phyloP scores from a whole-genome alignment of 805 yeast species.

The Sugiyamaella valdiviana region DNA sequence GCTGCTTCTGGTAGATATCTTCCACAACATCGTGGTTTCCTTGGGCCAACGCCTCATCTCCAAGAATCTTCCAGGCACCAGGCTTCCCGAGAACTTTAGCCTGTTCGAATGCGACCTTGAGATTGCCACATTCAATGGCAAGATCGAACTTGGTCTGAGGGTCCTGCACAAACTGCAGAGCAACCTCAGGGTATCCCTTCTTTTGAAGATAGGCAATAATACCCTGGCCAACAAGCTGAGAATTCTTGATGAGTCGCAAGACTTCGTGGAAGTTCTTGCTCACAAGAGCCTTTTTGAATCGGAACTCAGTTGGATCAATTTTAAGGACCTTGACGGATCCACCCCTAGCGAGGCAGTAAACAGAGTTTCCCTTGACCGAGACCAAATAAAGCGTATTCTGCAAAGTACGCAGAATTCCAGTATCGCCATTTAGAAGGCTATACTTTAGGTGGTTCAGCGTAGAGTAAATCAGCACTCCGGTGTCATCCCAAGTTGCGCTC shows the following conservation, averaged over 20 bases:
- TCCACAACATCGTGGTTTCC: slow-evolving; percentile 86
- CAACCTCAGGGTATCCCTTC: slow-evolving; percentile 95
- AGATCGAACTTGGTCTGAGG: slow-evolving; percentile 93
- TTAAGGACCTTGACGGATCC: slow-evolving; percentile 73
- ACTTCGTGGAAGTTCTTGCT: slow-evolving; percentile 90
- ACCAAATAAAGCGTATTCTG: slow-evolving; percentile 81
- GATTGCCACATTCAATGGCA: slow-evolving; percentile 89
- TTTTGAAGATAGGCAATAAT: slow-evolving; percentile 91
- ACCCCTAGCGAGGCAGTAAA: slow-evolving; percentile 75
- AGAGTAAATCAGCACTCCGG: slow-evolving; percentile 84
- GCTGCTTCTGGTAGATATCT: slow-evolving; percentile 79
- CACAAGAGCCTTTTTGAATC: slow-evolving; percentile 89
- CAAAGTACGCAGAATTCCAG: slow-evolving; percentile 88
- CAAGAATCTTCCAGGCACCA: slow-evolving; percentile 73
- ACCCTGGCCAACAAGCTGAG: slow-evolving; percentile 94
- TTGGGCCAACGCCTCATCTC: slow-evolving; percentile 79
- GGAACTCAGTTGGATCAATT: slow-evolving; percentile 94
- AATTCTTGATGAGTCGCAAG: slow-evolving; percentile 74
- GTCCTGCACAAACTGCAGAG: slow-evolving; percentile 93
- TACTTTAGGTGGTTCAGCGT: slow-evolving; percentile 95
- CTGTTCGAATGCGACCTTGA: slow-evolving; percentile 80
- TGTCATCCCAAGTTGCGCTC: slow-evolving; percentile 96
- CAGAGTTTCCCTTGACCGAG: slow-evolving; percentile 60
- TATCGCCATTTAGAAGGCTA: slow-evolving; percentile 87
- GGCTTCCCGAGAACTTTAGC: slow-evolving; percentile 69